Conservation (phyloP, 441 rosid genomes). For the Euphorbia schlechtendalii region DNA sequence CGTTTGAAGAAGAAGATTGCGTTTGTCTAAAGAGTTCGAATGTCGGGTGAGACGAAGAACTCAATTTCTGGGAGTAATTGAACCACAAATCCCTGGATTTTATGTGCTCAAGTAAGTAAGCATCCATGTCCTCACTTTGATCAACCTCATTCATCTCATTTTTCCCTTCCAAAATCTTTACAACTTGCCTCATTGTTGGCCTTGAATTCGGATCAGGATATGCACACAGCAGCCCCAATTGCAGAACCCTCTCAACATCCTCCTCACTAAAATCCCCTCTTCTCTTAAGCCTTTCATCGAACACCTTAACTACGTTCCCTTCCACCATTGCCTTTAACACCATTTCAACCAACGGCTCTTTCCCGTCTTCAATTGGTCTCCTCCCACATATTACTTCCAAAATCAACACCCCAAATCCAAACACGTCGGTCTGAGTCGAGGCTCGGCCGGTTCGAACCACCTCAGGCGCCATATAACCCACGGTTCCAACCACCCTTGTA, state of each 20-base stretch:
- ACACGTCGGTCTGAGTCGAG: constrained; percentile 56
- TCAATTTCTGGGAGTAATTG: constrained; percentile 28
- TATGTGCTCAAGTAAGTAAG: constrained; percentile 38
- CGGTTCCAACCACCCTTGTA: constrained; percentile 63
- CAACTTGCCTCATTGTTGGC: constrained; percentile 77
- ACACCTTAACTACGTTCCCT: constrained; percentile 31
- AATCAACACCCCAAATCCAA: constrained; percentile 51
- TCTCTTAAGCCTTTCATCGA: constrained; percentile 34
- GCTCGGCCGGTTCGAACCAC: constrained; percentile 53
- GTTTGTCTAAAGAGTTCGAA: constrained; percentile 33
- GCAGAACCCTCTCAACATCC: constrained; percentile 47
- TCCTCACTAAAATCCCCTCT: constrained; percentile 25
- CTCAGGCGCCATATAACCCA: constrained; percentile 75
- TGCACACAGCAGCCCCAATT: constrained; percentile 60
- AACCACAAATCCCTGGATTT: constrained; percentile 33
- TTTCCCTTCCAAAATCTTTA: constrained; percentile 53
- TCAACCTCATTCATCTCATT: constrained; percentile 36
- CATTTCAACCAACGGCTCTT: constrained; percentile 44
- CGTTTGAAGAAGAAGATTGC: constrained; percentile 29
- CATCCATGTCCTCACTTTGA: constrained; percentile 43
- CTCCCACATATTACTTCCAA: constrained; percentile 77
- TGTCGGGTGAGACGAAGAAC: constrained; percentile 43
- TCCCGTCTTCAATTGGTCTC: constrained; percentile 65
- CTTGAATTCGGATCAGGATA: constrained; percentile 47
- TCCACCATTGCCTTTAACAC: constrained; percentile 47